Evolutionary conservation across 2,329 filamentous ascomycete genomes (phyloP).

Genomic region (Lachnellula subtilissima): DNA sequence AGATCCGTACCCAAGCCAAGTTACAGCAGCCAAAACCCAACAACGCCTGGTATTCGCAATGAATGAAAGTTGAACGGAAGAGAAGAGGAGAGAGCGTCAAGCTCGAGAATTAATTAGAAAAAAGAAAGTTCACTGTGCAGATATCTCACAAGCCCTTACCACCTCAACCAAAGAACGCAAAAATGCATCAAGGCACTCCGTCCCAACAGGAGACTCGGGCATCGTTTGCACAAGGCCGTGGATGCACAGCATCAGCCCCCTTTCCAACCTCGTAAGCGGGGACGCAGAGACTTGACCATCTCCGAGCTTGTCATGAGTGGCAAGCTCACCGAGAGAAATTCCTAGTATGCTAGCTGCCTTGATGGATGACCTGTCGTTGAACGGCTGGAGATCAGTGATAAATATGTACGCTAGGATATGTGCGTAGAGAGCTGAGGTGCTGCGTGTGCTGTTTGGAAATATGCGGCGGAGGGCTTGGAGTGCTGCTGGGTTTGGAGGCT

Average conservation of each 20-base stretch:
- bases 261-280: not conserved
- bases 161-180: not conserved
- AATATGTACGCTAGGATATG: constrained; percentile 26
- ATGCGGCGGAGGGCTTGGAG: constrained; percentile 21
- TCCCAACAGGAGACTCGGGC: not conserved
- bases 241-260: not conserved
- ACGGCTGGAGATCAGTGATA: not conserved
- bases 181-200: not conserved
- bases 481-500: constrained; percentile 14
- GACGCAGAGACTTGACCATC: not conserved
- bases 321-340: not conserved
- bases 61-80: too few relatives aligned
- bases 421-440: constrained; percentile 23
- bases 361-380: not conserved
- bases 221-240: not conserved
- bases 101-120: not conserved
- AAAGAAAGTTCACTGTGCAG: not conserved
- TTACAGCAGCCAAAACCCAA: not conserved
- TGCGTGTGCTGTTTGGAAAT: constrained; percentile 19
- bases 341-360: not conserved
- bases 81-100: not conserved
- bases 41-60: not conserved
- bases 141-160: not conserved
- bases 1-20: too few relatives aligned
- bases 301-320: too few relatives aligned